These are phyloP conservation scores for Myochromella boudieri DNA, from an alignment of 768 basidiomycete genomes.

Conservation along the genomic window DNA sequence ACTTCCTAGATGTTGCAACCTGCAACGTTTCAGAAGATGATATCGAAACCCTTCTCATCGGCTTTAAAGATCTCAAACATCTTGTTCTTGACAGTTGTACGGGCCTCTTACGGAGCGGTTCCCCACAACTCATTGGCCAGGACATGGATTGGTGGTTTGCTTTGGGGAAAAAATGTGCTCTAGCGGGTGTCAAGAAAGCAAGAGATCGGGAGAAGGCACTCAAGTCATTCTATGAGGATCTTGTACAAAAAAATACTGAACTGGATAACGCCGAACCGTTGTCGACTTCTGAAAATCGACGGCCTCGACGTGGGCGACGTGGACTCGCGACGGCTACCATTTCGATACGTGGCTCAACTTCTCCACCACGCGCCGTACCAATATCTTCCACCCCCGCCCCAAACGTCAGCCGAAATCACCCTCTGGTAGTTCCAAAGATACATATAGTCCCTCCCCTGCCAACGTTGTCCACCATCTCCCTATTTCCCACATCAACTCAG, in stretches of 20 bases:
- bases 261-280: constrained; percentile 8
- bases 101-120: constrained; percentile 52
- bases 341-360: constrained; percentile 45
- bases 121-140: constrained; percentile 32
- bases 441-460: constrained; percentile 60
- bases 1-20: constrained; percentile 76
- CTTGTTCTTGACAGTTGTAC: constrained; percentile 72
- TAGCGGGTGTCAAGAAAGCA: constrained; percentile 59
- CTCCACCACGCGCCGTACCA: constrained; percentile 4
- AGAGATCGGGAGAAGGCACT: constrained; percentile 67
- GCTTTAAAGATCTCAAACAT: constrained; percentile 53
- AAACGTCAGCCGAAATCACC: constrained; percentile 8
- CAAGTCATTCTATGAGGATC: constrained; percentile 46
- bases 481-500: constrained; percentile 26
- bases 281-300: constrained; percentile 16
- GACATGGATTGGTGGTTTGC: constrained; percentile 45
- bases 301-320: constrained; percentile 45
- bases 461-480: constrained; percentile 44
- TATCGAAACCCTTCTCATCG: constrained; percentile 51
- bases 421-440: constrained; percentile 32
- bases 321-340: constrained; percentile 69
- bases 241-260: constrained; percentile 2
- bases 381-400: constrained; percentile 11
- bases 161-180: constrained; percentile 61
- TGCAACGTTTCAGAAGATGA: constrained; percentile 55